Base-by-base conservation (phyloP, 768 basidiomycete species). In the Tricholoma bakamatsutake region DNA sequence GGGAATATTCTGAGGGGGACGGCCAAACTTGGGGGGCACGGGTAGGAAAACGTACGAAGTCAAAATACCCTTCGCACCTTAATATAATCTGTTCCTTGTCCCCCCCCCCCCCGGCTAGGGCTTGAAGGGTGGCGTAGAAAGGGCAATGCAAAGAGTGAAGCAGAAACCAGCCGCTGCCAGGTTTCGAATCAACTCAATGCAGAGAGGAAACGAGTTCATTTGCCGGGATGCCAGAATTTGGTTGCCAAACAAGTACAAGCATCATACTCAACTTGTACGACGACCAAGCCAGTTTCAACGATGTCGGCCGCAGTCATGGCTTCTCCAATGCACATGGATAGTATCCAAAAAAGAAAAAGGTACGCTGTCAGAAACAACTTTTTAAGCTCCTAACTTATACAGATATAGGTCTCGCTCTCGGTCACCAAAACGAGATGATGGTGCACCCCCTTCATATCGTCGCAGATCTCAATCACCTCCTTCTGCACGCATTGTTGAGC, bases 311-410 rank as follows among this genome's bases (percentile, higher is more conserved):
- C 72, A 49, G 70, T 71, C 33, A 69, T 71, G 66, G 65, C 58
- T 21, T 64, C 72, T 48, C 49, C 62, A 13, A 46, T 62, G 30
- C 53, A 62, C 30, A 59, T 65, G 7, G 73, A 76, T 40, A 64
- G 62, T 42, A 43, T 65, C 15, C 64, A 75, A 64, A 82, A 79
- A 66, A 71, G 81, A 53, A 83, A 82, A 65, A 75, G 80, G 80
- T 78, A 59, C 54, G 10, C 30, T 28, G 30, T 7, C 35, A 33
- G 21, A 54, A 6, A 15, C 15, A 31, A 28, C 28, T n/a, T 2
- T 45, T 30, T 30, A 9, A 39, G 43, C n/a, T 7, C 53, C 21
- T 50, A 9, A 51, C 57, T 55, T 45, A 61, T 42, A 15, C 18
- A 46, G 21, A 47, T 50, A 18, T 52, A 84, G 81, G 73, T 81